Conservation (phyloP, 1,284 basidiomycete species). For the Chondrostereum purpureum region DNA sequence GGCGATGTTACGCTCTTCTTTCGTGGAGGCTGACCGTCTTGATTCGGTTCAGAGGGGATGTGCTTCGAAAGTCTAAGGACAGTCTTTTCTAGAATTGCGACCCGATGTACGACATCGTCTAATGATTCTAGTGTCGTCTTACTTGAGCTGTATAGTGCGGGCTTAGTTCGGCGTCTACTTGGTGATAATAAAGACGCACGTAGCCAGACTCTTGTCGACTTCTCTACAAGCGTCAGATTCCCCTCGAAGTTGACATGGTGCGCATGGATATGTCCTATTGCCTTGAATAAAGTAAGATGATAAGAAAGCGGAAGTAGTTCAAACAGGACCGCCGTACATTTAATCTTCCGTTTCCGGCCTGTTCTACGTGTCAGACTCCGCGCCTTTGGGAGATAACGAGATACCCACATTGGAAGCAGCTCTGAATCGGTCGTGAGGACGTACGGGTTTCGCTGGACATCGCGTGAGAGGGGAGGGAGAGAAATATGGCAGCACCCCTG, state of each 20-base stretch:
- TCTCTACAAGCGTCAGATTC: slow-evolving; percentile 15
- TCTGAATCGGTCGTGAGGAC: slow-evolving; percentile 15
- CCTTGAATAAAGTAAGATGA: slow-evolving; percentile 4
- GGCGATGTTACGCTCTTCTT: neutral
- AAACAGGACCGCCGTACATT: slow-evolving; percentile 9
- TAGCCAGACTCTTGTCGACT: slow-evolving; percentile 12
- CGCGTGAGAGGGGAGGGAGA: neutral
- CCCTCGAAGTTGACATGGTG: slow-evolving; percentile 15
- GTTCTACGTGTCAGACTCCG: neutral
- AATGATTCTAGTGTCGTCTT: slow-evolving; percentile 8
- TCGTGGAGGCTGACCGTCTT: neutral
- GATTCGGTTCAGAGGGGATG: slow-evolving; percentile 8
- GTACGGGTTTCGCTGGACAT: neutral
- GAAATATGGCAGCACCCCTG: too few relatives aligned
- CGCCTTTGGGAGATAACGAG: neutral
- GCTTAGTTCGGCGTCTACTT: neutral
- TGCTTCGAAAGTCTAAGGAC: slow-evolving; percentile 11
- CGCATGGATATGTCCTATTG: slow-evolving; percentile 15
- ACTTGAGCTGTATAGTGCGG: slow-evolving; percentile 2
- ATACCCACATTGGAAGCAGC: slow-evolving; percentile 15
- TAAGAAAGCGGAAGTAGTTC: neutral
- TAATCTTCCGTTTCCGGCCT: slow-evolving; percentile 17
- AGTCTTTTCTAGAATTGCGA: slow-evolving; percentile 11
- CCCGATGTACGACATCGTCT: slow-evolving; percentile 13
- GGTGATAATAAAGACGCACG: slow-evolving; percentile 4